Conservation (phyloP, 164 flowering plant genomes). For the Macadamia tetraphylla region DNA sequence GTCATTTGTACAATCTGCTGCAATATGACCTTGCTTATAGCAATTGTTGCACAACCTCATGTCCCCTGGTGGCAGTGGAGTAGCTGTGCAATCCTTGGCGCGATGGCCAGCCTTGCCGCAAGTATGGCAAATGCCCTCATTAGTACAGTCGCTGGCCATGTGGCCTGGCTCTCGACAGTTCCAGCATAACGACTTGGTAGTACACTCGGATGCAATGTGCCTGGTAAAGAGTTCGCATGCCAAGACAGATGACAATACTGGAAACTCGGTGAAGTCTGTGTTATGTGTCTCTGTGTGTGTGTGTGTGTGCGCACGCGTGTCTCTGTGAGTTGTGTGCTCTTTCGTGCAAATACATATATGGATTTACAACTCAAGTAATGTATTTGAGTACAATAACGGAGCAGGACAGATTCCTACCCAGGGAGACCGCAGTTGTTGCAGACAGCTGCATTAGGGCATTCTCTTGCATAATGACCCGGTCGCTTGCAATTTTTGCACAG, state of each 20-base stretch:
- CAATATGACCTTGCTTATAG: conserved; percentile 68
- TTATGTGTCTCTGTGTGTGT: neutral
- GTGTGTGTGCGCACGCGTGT: neutral
- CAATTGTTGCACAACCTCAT: conserved; percentile 70
- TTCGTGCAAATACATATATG: no score
- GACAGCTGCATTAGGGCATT: conserved; percentile 55
- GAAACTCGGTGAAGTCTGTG: neutral
- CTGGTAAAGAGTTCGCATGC: conserved; percentile 17
- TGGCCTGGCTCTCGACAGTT: conserved; percentile 63
- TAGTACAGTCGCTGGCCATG: conserved; percentile 42
- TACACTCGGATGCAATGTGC: conserved; percentile 54
- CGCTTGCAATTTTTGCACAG: conserved; percentile 68
- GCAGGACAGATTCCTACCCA: conserved; percentile 32
- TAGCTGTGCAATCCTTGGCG: conserved; percentile 52
- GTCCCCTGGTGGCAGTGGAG: conserved; percentile 50
- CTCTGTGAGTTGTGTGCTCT: neutral
- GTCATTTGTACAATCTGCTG: conserved; percentile 63
- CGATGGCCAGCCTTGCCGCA: conserved; percentile 61
- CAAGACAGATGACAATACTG: neutral
- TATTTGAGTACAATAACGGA: no score
- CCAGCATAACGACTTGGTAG: conserved; percentile 45
- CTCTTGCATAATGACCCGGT: conserved; percentile 68
- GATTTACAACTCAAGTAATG: no score
- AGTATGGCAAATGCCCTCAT: conserved; percentile 54
- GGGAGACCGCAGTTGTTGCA: conserved; percentile 64